These are phyloP conservation scores for Triangularia verruculosa DNA, from an alignment of 2,329 filamentous ascomycete genomes.

Conservation along the genomic window DNA sequence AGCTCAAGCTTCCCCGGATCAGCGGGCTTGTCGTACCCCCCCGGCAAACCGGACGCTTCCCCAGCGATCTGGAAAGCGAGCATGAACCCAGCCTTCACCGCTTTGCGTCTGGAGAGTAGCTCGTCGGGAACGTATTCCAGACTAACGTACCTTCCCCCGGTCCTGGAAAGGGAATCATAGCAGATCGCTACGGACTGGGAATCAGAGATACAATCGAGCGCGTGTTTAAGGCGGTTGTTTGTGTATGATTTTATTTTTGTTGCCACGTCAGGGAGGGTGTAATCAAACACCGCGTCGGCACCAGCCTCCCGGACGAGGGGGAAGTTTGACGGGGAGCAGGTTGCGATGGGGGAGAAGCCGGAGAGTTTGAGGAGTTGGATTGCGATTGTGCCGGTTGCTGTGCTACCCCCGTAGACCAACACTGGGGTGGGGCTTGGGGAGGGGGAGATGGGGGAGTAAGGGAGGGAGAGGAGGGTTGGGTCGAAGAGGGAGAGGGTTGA, in stretches of 20 bases:
- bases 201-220: constrained; percentile 43
- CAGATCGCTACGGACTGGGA: constrained; percentile 35
- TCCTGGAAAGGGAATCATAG: constrained; percentile 36
- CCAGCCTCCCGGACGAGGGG: constrained; percentile 41
- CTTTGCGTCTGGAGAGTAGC: neutral
- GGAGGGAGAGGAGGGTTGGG: neutral
- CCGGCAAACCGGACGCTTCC: neutral
- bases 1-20: neutral
- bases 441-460: constrained; percentile 18
- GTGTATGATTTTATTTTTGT: constrained; percentile 39
- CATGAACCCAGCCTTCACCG: neutral
- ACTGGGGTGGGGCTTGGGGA: constrained; percentile 29
- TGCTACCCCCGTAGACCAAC: constrained; percentile 45
- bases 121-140: constrained; percentile 35
- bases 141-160: constrained; percentile 38
- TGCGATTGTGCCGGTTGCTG: constrained; percentile 41
- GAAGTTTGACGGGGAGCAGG: constrained; percentile 43
- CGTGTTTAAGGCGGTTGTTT: constrained; percentile 35
- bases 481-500: constrained; percentile 23
- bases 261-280: constrained; percentile 35
- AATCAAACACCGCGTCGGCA: constrained; percentile 46
- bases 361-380: constrained; percentile 42
- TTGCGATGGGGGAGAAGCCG: constrained; percentile 42
- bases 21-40: neutral
- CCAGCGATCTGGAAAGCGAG: neutral